Evolutionary conservation across 352 stramenopile genomes (phyloP).

Genomic region (Globisporangium echinulatum): DNA sequence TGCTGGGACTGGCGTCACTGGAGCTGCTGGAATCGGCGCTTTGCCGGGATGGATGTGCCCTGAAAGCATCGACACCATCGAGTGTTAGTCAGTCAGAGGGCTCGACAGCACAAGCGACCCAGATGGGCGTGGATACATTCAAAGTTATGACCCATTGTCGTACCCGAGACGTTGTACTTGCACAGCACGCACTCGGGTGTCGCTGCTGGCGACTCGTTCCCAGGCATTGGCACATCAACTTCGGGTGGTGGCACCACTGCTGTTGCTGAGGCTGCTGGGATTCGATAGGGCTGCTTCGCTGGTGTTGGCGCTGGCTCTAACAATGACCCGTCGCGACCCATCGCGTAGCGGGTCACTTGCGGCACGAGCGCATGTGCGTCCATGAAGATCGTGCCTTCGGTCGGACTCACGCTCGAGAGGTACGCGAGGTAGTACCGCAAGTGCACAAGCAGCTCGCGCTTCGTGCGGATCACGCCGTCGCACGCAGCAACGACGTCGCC

Average conservation of each 20-base stretch:
- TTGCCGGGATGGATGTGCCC: constrained; percentile 65
- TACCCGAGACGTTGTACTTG: constrained; percentile 75
- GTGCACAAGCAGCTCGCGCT: constrained; percentile 46
- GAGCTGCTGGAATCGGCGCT: constrained; percentile 16
- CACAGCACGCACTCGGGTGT: constrained; percentile 54
- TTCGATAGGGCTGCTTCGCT: constrained; percentile 9
- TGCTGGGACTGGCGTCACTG: constrained; percentile 7
- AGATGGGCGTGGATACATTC: no score
- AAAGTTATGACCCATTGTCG: background rate
- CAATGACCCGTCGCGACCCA: constrained; percentile 9
- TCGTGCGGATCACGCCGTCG: constrained; percentile 40
- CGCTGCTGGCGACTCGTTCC: constrained; percentile 6
- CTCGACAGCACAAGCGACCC: no score
- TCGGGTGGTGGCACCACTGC: background rate
- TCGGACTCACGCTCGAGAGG: constrained; percentile 60
- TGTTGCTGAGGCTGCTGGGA: background rate
- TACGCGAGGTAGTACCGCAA: constrained; percentile 75
- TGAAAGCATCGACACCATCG: constrained; percentile 10
- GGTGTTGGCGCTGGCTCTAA: no score
- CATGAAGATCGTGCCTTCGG: constrained; percentile 52
- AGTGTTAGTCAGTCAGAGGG: background rate
- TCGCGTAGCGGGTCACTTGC: constrained; percentile 26
- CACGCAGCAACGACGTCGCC: constrained; percentile 35
- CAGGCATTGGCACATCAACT: background rate
- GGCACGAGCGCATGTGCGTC: constrained; percentile 42